Conservation (phyloP, 352 stramenopile genomes). For the Pythium rishiriense region DNA sequence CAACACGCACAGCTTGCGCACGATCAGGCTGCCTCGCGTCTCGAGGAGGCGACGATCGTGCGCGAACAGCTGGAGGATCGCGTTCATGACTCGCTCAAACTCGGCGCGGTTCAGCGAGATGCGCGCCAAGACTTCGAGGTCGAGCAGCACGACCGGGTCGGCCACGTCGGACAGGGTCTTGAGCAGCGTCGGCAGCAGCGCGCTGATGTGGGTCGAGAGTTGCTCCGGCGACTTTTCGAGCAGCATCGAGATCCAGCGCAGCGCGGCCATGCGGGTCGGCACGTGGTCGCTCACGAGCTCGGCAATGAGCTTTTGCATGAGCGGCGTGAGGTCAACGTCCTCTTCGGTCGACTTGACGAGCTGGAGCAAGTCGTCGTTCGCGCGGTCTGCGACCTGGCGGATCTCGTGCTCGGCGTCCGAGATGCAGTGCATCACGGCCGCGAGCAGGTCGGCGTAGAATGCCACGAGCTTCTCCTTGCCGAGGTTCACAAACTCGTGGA, state of each 20-base stretch:
- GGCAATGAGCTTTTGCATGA: constrained; percentile 95
- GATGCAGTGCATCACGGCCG: constrained; percentile 98
- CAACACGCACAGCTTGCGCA: constrained; percentile 97
- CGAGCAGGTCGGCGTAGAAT: constrained; percentile 95
- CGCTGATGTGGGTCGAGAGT: constrained; percentile 91
- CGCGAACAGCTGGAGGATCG: constrained; percentile 95
- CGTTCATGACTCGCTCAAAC: constrained; percentile 93
- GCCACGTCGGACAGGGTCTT: constrained; percentile 95
- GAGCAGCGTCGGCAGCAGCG: constrained; percentile 95
- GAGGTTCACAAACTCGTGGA: constrained; percentile 97
- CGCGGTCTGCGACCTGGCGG: constrained; percentile 94
- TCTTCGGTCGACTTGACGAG: constrained; percentile 92
- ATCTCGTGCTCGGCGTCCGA: constrained; percentile 97
- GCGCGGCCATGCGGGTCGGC: constrained; percentile 94
- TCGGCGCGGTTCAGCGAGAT: constrained; percentile 93
- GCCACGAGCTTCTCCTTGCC: constrained; percentile 93
- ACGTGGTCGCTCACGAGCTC: constrained; percentile 96
- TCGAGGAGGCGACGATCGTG: constrained; percentile 88
- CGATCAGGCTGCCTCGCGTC: constrained; percentile 96
- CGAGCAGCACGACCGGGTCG: constrained; percentile 96
- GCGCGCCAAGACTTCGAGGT: constrained; percentile 94
- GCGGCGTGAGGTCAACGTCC: constrained; percentile 89
- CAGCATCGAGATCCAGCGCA: constrained; percentile 99
- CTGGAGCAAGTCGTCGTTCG: constrained; percentile 95
- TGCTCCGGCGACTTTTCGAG: constrained; percentile 96